A percentile compares a stretch with the other conserved stretches of the same genome.
These are phyloP conservation scores for Picea engelmannii DNA, from an alignment of 83 land plant species.

Conservation along the genomic window DNA sequence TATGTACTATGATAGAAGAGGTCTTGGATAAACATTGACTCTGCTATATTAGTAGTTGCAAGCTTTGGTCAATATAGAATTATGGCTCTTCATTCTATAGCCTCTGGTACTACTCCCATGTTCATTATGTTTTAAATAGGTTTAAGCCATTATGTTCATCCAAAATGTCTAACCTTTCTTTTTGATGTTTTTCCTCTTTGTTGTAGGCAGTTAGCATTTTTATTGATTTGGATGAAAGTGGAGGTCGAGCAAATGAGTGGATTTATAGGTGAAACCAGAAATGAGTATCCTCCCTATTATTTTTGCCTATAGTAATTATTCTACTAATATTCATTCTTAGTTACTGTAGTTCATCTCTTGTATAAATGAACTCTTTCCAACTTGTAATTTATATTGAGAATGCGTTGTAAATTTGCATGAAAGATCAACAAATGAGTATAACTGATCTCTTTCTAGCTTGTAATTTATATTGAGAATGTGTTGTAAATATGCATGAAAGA, in stretches of 20 bases:
- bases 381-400: background rate
- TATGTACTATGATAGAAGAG: background rate
- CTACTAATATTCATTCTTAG: background rate
- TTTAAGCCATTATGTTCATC: background rate
- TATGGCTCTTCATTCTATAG: background rate
- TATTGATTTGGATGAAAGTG: conserved; percentile 93
- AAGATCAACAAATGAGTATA: background rate
- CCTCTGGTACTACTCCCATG: background rate
- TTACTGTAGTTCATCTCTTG: background rate
- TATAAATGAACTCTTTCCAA: background rate
- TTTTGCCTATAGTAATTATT: conserved; percentile 2
- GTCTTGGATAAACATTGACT: background rate
- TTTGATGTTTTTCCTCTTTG: background rate
- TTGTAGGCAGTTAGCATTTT: conserved; percentile 96
- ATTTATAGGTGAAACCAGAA: conserved; percentile 64
- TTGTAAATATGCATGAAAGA: background rate
- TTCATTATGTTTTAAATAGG: background rate
- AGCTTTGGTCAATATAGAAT: background rate
- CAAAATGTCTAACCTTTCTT: background rate
- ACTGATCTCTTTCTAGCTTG: background rate
- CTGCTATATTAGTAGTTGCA: background rate
- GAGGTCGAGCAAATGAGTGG: conserved; percentile 98
- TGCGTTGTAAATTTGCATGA: background rate
- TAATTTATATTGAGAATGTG: background rate
- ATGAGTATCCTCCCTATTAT: background rate